Base-by-base conservation (phyloP, 1,139 yeast genomes). In the Kazachstania sp. region DNA sequence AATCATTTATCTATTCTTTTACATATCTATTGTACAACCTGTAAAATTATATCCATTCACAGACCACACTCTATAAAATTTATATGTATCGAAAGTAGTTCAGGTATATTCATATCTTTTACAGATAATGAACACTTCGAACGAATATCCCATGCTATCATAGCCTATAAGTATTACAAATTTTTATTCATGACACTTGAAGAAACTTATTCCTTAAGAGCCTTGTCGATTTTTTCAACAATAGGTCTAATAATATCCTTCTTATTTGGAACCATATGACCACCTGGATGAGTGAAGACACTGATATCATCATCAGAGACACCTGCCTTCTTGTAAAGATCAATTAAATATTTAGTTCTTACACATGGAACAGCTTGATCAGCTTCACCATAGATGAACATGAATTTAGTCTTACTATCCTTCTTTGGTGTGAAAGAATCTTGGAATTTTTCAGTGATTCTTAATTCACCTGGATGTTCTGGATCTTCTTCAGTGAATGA, bases 221-320 rank as follows among this genome's bases (percentile, higher is more conserved):
- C 35, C 62, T 42, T 26, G 60, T 56, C 57, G 41, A 70, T 67
- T 44, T 63, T 65, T 36, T 67, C 72, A 12, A 69, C 72, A 18
- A 70, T 55, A 2, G 72, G 72, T 52, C 65, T 71, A 39, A 74
- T 55, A 51, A 74, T 66, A 51, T 72, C 77, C 63, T 80, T 81
- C 36, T 85, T 81, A 66, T 83, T 83, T 32, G 92, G 94, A 41
- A 83, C 88, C 69, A 81, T 83, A 62, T 84, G 94, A 1, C 94
- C 92, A 53, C 94, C 92, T 11, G 88, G 92, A 61, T 84, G 94
- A 56, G 78, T 81, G 54, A 78, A 72, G 5, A 78, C 61, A 19
- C 75, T 74, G 11, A 71, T 66, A 26, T 59, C 54, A 3, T 74
- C 71, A 7, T 50, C 48, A 19, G 62, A 63, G 7, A 69, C 69